These are phyloP conservation scores for Neoboletus subvelutipes DNA, from an alignment of 768 basidiomycete species.

Conservation along the genomic window DNA sequence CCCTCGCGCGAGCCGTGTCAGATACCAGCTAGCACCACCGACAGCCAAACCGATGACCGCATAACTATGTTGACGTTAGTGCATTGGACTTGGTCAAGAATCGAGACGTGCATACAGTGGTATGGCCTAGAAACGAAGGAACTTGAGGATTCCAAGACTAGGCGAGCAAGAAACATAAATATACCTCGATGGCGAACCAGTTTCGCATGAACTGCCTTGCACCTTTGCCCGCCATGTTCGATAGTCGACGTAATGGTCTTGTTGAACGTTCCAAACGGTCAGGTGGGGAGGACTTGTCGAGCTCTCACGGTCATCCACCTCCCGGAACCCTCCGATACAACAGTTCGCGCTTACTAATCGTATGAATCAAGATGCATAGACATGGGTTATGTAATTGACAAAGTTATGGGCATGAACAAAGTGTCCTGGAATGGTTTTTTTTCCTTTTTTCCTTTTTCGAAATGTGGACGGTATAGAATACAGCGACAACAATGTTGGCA, in stretches of 20 bases:
- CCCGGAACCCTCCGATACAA: conserved; percentile 17
- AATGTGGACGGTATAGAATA: conserved; percentile 25
- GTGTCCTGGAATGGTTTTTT: conserved; percentile 18
- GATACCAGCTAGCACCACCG: conserved; percentile 66
- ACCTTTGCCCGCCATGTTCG: conserved; percentile 26
- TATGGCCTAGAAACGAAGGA: conserved; percentile 38
- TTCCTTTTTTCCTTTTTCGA: too few species aligned
- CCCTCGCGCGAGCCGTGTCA: conserved; percentile 59
- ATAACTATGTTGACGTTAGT: conserved; percentile 37
- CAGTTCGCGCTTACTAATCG: too few species aligned
- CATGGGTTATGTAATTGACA: conserved; percentile 21
- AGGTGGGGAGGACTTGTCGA: neutral
- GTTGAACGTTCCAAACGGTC: neutral
- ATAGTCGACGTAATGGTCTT: conserved; percentile 1
- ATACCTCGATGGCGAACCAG: conserved; percentile 48
- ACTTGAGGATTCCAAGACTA: neutral
- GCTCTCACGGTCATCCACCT: conserved; percentile 17
- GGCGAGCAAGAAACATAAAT: neutral
- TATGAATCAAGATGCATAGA: conserved; percentile 18
- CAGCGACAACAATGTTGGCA: conserved; percentile 31
- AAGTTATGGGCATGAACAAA: conserved; percentile 29
- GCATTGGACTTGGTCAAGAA: neutral
- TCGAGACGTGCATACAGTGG: conserved; percentile 41
- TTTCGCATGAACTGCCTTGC: conserved; percentile 36
- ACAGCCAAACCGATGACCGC: conserved; percentile 49